Percentiles rank a stretch among this genome's conserved stretches.
Evolutionary conservation across 441 rosid genomes (phyloP).

Genomic region (Eruca vesicaria): DNA sequence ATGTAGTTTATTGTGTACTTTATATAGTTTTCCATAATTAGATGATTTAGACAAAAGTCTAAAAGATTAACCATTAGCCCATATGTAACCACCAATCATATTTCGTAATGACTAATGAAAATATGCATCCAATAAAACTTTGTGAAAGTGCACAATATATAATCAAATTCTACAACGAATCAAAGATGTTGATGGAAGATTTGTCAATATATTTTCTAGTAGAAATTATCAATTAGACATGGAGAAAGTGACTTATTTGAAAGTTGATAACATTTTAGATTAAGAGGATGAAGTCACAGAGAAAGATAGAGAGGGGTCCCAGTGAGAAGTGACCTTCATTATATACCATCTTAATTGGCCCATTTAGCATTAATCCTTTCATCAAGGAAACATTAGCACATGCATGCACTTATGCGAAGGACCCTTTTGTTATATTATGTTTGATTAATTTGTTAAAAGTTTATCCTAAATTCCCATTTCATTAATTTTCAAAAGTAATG

Average conservation of each 20-base stretch:
- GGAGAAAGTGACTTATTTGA: slow-evolving; percentile 10
- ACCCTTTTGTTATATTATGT: slow-evolving; percentile 11
- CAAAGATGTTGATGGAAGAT: slow-evolving; percentile 19
- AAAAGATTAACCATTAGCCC: background rate
- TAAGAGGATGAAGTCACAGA: slow-evolving; percentile 18
- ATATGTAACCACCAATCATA: slow-evolving; percentile 6
- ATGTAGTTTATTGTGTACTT: background rate
- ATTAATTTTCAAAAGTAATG: background rate
- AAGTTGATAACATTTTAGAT: slow-evolving; percentile 23
- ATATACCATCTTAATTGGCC: slow-evolving; percentile 31
- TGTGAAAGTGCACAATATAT: slow-evolving; percentile 22
- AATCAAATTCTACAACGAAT: slow-evolving; percentile 10
- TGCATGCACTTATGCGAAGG: slow-evolving; percentile 32
- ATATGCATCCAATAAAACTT: slow-evolving; percentile 13
- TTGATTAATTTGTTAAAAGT: background rate
- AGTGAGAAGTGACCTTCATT: slow-evolving; percentile 33
- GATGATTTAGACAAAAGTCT: slow-evolving; percentile 4
- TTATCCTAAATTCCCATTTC: slow-evolving; percentile 1
- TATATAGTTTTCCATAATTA: slow-evolving; percentile 6
- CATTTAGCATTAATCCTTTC: slow-evolving; percentile 33
- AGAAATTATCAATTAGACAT: slow-evolving; percentile 19
- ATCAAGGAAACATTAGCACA: slow-evolving; percentile 39
- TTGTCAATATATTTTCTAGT: background rate
- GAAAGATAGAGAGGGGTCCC: slow-evolving; percentile 14
- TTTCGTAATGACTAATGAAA: slow-evolving; percentile 9